Base-by-base conservation (phyloP, 306 rosid genomes). In the Psophocarpus tetragonolobus region DNA sequence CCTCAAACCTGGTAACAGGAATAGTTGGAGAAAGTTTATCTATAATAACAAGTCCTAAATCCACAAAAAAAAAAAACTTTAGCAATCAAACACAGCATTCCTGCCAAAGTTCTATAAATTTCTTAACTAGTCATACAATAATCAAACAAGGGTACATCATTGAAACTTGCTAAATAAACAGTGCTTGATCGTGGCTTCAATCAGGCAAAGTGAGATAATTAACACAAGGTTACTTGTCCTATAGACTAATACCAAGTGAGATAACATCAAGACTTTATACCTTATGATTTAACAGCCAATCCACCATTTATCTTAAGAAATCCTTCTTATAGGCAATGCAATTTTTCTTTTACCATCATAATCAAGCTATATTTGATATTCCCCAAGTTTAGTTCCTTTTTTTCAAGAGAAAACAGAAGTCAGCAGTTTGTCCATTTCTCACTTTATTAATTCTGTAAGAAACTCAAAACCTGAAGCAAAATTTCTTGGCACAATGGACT, bases 21-120 rank as follows among this genome's bases (percentile, higher is more conserved):
- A 64, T 32, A 21, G 47, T 47, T 64, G 17, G 73, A 76, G 36
- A 47, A 47, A 44, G 68, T 21, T 32, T 66, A 75, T 63, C 62
- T 14, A 47, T 63, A 17, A 21, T 4, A 14, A 64, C 66, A 66
- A 10, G 44, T 53, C 38, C 63, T n/a, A 8, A 39, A 38, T 51
- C 74, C 68, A 73, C 24, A 51, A 39, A 38, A 9, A 35, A 65
- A 63, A 64, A 61, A 30, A 48, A 8, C 41, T 36, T 33, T 2
- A 51, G 27, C 66, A 76, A 51, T 66, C 26, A 39, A 77, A 17
- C 58, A 66, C 36, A 60, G 15, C 41, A 8, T 61, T 50, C 64
- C 48, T 30, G 48, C 24, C 63, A 76, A 13, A 18, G 27, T 48
- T 51, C 33, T 33, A 33, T 36, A 75, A 14, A 62, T 32, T 23